Conservation (phyloP, 139 green algal species). For the Auxenochlorella pyrenoidosa region DNA sequence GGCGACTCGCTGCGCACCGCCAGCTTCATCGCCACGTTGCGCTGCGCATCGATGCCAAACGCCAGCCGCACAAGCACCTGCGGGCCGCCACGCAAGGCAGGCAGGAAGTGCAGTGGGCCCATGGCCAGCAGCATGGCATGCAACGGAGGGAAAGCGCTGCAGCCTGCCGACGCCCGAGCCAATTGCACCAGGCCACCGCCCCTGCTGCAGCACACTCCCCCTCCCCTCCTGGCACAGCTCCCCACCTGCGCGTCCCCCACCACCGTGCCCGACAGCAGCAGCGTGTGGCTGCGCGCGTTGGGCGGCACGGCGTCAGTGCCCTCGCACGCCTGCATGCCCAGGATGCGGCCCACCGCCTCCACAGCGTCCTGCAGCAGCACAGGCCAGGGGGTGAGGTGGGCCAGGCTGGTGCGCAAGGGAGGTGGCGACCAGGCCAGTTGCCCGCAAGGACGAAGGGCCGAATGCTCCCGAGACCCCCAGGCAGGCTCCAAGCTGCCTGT, state of each 20-base stretch:
- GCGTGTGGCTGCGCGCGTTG: conserved; percentile 93
- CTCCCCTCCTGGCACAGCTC: no score
- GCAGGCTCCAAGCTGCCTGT: no score
- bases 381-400: background rate
- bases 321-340: conserved; percentile 95
- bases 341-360: conserved; percentile 88
- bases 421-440: no score
- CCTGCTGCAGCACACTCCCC: no score
- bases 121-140: no score
- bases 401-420: no score
- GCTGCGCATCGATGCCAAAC: conserved; percentile 91
- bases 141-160: no score
- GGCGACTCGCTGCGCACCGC: conserved; percentile 77
- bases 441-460: no score
- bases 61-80: conserved; percentile 84
- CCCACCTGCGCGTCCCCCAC: conserved; percentile 68
- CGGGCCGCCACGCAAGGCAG: background rate
- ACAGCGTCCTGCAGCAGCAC: conserved; percentile 78
- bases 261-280: conserved; percentile 86
- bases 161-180: no score
- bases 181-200: no score
- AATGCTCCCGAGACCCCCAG: no score
- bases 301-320: conserved; percentile 94
- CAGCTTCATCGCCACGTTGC: conserved; percentile 98
- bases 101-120: background rate